A percentile compares a stretch with the other conserved stretches of the same genome.
These are phyloP conservation scores for Endocarpon pusillum DNA, from an alignment of 495 filamentous ascomycete genomes.

Conservation along the genomic window DNA sequence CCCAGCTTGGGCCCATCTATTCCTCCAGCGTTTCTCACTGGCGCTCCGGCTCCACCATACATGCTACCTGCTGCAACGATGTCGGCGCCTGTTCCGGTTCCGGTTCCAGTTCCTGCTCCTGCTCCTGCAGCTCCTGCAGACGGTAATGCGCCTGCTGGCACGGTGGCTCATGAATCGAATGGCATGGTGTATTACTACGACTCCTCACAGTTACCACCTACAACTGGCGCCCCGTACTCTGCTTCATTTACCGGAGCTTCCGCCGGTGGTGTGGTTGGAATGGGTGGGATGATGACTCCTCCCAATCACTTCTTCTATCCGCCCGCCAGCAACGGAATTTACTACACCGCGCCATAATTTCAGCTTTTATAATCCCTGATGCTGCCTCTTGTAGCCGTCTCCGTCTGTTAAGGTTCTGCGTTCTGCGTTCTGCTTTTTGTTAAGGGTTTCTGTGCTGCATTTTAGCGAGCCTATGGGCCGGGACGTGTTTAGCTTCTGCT, in stretches of 20 bases:
- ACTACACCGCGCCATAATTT: constrained; percentile 46
- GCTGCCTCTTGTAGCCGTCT: constrained; percentile 3
- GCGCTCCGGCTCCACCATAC: no score
- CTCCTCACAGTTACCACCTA: constrained; percentile 42
- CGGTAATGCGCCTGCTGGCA: constrained; percentile 37
- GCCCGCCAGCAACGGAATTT: constrained; percentile 29
- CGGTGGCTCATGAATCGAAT: constrained; percentile 80
- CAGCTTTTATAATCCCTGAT: not conserved
- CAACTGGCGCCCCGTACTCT: constrained; percentile 33
- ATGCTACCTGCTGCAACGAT: constrained; percentile 26
- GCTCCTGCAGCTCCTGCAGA: constrained; percentile 24
- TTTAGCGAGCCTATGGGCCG: constrained; percentile 3
- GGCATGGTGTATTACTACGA: constrained; percentile 95
- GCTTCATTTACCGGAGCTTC: constrained; percentile 34
- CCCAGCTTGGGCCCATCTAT: constrained; percentile 30
- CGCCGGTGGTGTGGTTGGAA: constrained; percentile 43
- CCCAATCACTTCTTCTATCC: constrained; percentile 46
- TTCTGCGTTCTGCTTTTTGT: constrained; percentile 4
- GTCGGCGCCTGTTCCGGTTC: constrained; percentile 35
- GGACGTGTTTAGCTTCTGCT: not conserved
- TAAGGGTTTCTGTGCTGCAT: constrained; percentile 5
- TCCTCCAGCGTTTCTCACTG: not conserved
- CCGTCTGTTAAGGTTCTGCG: constrained; percentile 6
- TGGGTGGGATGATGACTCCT: constrained; percentile 66
- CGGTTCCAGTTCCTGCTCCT: constrained; percentile 24